These are phyloP conservation scores for Solanum chmielewskii DNA, from an alignment of 257 asterid species.

Conservation along the genomic window DNA sequence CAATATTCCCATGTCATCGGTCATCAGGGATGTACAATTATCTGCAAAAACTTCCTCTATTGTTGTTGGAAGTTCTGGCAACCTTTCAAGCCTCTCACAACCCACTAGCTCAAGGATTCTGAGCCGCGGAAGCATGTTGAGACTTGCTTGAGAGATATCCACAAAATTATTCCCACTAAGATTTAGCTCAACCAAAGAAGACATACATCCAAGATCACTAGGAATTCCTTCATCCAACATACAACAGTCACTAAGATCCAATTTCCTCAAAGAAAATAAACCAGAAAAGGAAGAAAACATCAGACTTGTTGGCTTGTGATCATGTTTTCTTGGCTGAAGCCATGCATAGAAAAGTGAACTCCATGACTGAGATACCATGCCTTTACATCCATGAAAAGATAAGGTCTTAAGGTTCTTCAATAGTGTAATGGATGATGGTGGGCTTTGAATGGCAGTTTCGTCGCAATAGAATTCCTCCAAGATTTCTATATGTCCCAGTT, in stretches of 20 bases:
- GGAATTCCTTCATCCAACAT: slow-evolving; percentile 2
- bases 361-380: background rate
- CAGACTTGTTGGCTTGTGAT: background rate
- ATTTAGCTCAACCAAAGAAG: background rate
- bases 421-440: background rate
- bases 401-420: slow-evolving; percentile 3
- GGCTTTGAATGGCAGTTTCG: background rate
- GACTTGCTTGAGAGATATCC: background rate
- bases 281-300: background rate
- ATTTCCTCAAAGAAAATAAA: background rate
- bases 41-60: background rate
- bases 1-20: background rate
- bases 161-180: background rate
- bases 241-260: slow-evolving; percentile 4
- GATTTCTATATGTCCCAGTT: background rate
- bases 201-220: background rate
- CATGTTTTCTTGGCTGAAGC: background rate
- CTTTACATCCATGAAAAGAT: slow-evolving; percentile 5
- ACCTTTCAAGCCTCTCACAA: background rate
- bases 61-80: slow-evolving; percentile 3
- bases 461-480: background rate
- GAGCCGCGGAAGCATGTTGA: background rate
- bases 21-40: background rate
- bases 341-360: background rate
- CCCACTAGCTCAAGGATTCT: background rate